phyloP scores from a whole-genome alignment of 169 alveolate genomes.

The Cryptosporidium parvum region DNA sequence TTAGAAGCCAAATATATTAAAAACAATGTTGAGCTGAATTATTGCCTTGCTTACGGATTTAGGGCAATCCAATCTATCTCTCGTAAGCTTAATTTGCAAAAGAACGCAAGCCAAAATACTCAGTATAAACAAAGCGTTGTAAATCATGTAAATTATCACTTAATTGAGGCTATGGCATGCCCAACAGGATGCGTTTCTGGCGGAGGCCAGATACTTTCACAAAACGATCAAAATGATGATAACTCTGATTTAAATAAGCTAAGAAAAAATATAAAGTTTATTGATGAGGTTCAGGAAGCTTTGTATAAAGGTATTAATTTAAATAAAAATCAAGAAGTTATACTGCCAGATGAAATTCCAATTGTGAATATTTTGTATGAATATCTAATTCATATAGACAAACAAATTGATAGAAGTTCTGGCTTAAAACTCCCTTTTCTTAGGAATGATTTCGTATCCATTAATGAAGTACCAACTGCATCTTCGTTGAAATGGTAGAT shows the following conservation, averaged over 20 bases:
- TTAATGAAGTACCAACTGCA: not conserved
- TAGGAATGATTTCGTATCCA: slow-evolving; percentile 34
- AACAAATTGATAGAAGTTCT: not conserved
- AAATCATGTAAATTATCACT: slow-evolving; percentile 80
- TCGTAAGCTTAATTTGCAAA: slow-evolving; percentile 81
- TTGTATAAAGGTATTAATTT: slow-evolving; percentile 17
- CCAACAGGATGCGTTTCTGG: slow-evolving; percentile 95
- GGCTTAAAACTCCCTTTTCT: slow-evolving; percentile 24
- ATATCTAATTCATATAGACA: slow-evolving; percentile 37
- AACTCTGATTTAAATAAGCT: slow-evolving; percentile 66
- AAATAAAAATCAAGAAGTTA: slow-evolving; percentile 2
- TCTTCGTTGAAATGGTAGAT: slow-evolving; percentile 59
- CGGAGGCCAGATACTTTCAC: slow-evolving; percentile 87
- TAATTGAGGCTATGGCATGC: slow-evolving; percentile 94
- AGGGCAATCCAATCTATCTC: slow-evolving; percentile 78
- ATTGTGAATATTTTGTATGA: slow-evolving; percentile 30
- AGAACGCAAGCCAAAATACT: slow-evolving; percentile 79
- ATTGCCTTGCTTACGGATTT: slow-evolving; percentile 56
- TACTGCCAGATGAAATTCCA: slow-evolving; percentile 35
- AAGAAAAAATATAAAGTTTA: slow-evolving; percentile 73
- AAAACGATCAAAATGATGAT: slow-evolving; percentile 7
- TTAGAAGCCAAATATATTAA: slow-evolving; percentile 20
- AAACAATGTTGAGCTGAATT: slow-evolving; percentile 4
- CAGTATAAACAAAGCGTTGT: not conserved
- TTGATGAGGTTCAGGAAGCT: slow-evolving; percentile 45